These are phyloP conservation scores for Paspalum vaginatum DNA, from an alignment of 176 grass and related monocot genomes.

Conservation along the genomic window DNA sequence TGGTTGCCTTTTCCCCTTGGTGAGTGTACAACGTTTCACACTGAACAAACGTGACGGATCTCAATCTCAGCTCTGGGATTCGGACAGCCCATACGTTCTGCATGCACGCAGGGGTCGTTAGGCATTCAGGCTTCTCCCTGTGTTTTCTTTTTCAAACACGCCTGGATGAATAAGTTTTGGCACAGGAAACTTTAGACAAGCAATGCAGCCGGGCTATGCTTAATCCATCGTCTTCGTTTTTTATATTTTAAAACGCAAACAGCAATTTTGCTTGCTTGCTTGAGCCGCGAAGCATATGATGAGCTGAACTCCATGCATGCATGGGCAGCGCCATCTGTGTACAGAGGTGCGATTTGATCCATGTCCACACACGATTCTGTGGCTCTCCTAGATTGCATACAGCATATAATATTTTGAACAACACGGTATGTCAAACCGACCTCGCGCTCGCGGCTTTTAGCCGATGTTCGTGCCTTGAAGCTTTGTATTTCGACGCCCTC, in stretches of 20 bases:
- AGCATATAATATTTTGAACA: not conserved
- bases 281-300: conserved; percentile 23
- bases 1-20: not conserved
- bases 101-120: not conserved
- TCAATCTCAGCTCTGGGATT: not conserved
- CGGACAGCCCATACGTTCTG: conserved; percentile 2
- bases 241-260: not conserved
- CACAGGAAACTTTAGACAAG: too few relatives aligned
- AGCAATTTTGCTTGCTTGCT: conserved; percentile 2
- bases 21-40: conserved; percentile 17
- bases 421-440: conserved; percentile 22
- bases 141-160: not conserved
- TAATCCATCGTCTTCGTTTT: not conserved
- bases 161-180: too few relatives aligned
- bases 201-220: too few relatives aligned
- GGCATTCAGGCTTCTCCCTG: not conserved
- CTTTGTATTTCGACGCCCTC: conserved; percentile 30
- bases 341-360: not conserved
- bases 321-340: conserved; percentile 7
- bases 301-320: not conserved
- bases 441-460: conserved; percentile 24
- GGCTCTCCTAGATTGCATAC: not conserved
- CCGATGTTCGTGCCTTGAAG: conserved; percentile 45
- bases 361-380: not conserved
- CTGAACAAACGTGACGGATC: conserved; percentile 31